These are phyloP conservation scores for Populus nigra DNA, from an alignment of 345 rosid genomes.

Conservation along the genomic window DNA sequence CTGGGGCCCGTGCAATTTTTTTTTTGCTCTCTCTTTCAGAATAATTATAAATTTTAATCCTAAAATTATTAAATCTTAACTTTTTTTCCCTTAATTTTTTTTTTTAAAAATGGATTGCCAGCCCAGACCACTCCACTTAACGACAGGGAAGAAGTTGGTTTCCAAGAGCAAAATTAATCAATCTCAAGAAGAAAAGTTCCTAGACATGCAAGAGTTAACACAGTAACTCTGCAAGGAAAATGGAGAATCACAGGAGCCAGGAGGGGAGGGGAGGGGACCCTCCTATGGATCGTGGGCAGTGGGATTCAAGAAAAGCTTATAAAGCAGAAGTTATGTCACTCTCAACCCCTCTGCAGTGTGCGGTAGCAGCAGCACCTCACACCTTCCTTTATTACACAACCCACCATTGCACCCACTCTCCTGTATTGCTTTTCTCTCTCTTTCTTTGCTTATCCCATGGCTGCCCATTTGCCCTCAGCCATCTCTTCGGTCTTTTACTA, in stretches of 20 bases:
- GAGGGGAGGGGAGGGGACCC: too few species aligned
- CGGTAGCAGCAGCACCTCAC: background rate
- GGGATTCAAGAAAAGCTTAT: background rate
- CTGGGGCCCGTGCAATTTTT: too few species aligned
- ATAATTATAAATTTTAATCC: too few species aligned
- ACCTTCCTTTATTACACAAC: background rate
- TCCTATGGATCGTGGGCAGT: background rate
- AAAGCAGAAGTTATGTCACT: slow-evolving; percentile 1
- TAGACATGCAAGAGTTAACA: background rate
- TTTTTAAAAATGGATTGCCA: too few species aligned
- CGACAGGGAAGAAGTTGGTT: background rate
- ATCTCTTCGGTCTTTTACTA: too few species aligned
- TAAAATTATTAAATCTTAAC: too few species aligned
- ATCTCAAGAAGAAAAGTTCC: background rate
- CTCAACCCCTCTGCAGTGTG: background rate
- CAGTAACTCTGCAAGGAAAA: too few species aligned
- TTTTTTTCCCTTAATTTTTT: too few species aligned
- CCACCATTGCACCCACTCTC: slow-evolving; percentile 9
- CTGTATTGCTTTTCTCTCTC: background rate
- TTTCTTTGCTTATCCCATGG: background rate
- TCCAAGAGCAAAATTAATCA: background rate
- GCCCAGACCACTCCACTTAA: background rate
- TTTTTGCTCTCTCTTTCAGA: too few species aligned
- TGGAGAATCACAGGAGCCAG: too few species aligned
- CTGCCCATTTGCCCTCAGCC: background rate